Evolutionary conservation across 306 rosid species (phyloP).

Genomic region (Trifolium repens): DNA sequence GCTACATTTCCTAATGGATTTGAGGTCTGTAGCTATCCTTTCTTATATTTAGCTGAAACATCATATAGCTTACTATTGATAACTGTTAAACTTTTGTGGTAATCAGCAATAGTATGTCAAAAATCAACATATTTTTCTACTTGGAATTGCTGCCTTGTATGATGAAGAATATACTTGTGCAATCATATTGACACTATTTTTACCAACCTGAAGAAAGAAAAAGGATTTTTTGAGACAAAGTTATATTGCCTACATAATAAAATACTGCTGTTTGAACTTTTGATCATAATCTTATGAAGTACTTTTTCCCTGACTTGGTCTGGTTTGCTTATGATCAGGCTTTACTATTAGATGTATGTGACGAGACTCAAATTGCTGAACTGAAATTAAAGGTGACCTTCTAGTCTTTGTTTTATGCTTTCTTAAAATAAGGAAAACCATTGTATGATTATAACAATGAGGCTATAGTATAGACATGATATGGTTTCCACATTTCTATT

Average conservation of each 20-base stretch:
- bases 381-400: slow-evolving; percentile 88
- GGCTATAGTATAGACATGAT: slow-evolving; percentile 3
- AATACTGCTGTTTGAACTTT: slow-evolving; percentile 26
- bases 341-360: slow-evolving; percentile 90
- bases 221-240: neutral
- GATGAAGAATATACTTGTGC: neutral
- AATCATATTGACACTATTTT: slow-evolving; percentile 21
- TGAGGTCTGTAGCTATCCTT: slow-evolving; percentile 56
- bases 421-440: slow-evolving; percentile 22
- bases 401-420: slow-evolving; percentile 37
- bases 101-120: neutral
- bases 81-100: slow-evolving; percentile 19
- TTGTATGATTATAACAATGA: slow-evolving; percentile 14
- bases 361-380: slow-evolving; percentile 92
- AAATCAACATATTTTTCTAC: slow-evolving; percentile 4
- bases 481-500: slow-evolving; percentile 9
- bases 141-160: slow-evolving; percentile 15
- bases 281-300: slow-evolving; percentile 28
- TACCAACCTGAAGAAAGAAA: slow-evolving; percentile 13
- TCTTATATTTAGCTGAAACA: slow-evolving; percentile 19
- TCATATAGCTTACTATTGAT: slow-evolving; percentile 11
- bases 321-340: slow-evolving; percentile 66
- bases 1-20: slow-evolving; percentile 73
- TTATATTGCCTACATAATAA: slow-evolving; percentile 24
- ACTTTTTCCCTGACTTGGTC: slow-evolving; percentile 41